These are phyloP conservation scores for Endocladia muricata DNA, from an alignment of 31 red algal genomes.

Conservation along the genomic window DNA sequence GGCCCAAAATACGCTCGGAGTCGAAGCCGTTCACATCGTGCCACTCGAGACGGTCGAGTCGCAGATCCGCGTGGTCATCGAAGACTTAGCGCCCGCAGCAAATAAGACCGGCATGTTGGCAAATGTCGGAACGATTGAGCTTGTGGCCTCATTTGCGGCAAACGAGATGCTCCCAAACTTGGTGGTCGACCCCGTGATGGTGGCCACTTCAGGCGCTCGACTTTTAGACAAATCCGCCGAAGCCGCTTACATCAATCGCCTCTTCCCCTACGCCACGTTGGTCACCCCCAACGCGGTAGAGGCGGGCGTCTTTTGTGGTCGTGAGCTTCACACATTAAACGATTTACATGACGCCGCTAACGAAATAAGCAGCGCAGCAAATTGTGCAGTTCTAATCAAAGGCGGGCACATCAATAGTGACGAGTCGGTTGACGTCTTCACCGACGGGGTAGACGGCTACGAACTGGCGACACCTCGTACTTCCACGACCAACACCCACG, in stretches of 20 bases:
- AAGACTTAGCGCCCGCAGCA: constrained; percentile 64
- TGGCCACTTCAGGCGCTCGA: constrained; percentile 77
- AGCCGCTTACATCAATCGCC: constrained; percentile 44
- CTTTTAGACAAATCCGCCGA: constrained; percentile 30
- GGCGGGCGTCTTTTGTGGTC: constrained; percentile 57
- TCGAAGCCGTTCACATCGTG: constrained; percentile 68
- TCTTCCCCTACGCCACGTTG: constrained; percentile 83
- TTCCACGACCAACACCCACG: constrained; percentile 81
- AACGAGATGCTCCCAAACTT: constrained; percentile 10
- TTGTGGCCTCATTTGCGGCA: constrained; percentile 27
- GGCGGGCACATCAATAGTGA: constrained; percentile 70
- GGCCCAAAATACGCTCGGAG: constrained; percentile 94
- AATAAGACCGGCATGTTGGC: constrained; percentile 98
- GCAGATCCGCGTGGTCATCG: constrained; percentile 83
- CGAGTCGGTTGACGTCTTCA: constrained; percentile 75
- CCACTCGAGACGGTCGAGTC: constrained; percentile 46
- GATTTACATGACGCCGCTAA: constrained; percentile 55
- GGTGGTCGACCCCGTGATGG: constrained; percentile 90
- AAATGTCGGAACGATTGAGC: constrained; percentile 22
- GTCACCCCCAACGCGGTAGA: constrained; percentile 95
- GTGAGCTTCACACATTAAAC: constrained; percentile 27
- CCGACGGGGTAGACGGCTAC: constrained; percentile 57
- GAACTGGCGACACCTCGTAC: constrained; percentile 60
- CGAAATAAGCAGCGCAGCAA: constrained; percentile 41
- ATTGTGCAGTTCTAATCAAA: constrained; percentile 80